Evolutionary conservation across 208 protist genomes (phyloP).

Genomic region (Novymonas esmeraldas): DNA sequence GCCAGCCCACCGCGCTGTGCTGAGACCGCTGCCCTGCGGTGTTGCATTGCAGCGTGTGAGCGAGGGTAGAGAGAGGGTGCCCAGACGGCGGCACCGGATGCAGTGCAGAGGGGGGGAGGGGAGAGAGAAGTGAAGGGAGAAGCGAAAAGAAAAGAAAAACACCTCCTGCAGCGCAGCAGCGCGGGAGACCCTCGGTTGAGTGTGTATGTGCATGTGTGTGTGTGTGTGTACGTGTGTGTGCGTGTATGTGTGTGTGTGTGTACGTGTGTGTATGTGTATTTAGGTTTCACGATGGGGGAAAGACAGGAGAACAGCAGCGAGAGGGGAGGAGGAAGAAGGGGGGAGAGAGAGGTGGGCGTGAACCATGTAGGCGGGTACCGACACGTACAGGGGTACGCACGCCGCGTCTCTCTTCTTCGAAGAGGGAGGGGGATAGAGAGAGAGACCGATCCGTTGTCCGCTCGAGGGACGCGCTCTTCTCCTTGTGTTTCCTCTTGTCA

Average conservation of each 20-base stretch:
- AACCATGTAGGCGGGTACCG: neutral
- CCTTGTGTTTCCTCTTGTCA: no score
- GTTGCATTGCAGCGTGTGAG: conserved; percentile 1
- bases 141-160: no score
- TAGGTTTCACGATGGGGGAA: neutral
- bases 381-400: neutral
- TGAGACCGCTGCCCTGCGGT: neutral
- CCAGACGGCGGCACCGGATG: no score
- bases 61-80: no score
- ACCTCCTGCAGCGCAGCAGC: no score
- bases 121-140: no score
- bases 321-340: neutral
- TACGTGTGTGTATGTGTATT: neutral
- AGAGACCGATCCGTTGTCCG: no score
- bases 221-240: neutral
- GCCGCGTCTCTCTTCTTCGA: neutral
- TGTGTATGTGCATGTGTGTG: no score
- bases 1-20: neutral
- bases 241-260: neutral
- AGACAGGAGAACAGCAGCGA: neutral
- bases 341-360: neutral
- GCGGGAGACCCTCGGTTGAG: no score
- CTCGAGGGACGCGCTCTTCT: no score
- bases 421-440: no score
- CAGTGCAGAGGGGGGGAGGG: no score